Base-by-base conservation (phyloP, 192 early-diverging fungal genomes). In the Fimicolochytrium jonesii region DNA sequence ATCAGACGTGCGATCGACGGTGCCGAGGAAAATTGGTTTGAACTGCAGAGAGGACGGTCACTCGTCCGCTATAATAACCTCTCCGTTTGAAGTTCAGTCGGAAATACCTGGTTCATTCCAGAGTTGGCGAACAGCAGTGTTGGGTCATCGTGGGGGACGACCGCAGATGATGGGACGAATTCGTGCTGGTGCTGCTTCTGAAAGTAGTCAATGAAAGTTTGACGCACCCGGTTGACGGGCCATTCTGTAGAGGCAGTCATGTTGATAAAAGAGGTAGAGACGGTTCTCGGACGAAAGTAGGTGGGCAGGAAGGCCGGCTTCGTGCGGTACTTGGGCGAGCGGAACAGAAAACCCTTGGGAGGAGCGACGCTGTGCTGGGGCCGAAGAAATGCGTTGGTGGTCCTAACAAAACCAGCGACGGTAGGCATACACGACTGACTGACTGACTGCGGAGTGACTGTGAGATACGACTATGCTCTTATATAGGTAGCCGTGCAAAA, bases 1-100 rank as follows among this genome's bases (percentile, higher is more conserved):
- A 52, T 89, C 87, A 15, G 95, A 88, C 70, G 89, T 88, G n/a
- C 90, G 92, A 54, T 98, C 95, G 30, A 91, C 88, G 15, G 90
- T 93, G 62, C 94, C 95, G 74, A 91, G 85, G 74, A 98, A 95
- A 66, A 98, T 92, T 25, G 93, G 90, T 69, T 98, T 98, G 77
- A 88, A 98, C 90, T 91, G 65, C 4, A 7, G 33, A 56, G 17
- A 35, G 42, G 26, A 18, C 13, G 22, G 46, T 7, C 22, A 10
- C 6, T 10, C 11, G n/a, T n/a, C n/a, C n/a, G n/a, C n/a, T n/a
- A n/a, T n/a, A 47, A 23, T 23, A 47, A 47, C 20, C 46, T 23
- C 7, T 23, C 11, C 46, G 11, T n/a, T n/a, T n/a, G n/a, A n/a
- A n/a, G n/a, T n/a, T n/a, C n/a, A n/a, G n/a, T n/a, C n/a, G n/a